Conservation (phyloP, 2,329 filamentous ascomycete genomes). For the Colletotrichum musicola region DNA sequence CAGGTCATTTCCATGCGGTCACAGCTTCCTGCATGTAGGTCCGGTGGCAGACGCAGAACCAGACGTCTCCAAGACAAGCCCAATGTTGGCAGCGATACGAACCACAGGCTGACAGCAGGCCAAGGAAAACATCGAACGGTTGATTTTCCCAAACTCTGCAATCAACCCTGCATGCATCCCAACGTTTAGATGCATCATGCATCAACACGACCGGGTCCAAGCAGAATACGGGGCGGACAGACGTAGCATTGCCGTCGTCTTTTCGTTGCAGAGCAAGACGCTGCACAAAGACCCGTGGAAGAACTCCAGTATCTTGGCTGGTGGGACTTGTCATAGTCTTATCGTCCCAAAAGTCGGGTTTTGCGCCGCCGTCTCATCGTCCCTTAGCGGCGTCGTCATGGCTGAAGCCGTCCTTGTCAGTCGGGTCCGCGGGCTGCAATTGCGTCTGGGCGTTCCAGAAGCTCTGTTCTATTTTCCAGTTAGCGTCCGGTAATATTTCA, state of each 20-base stretch:
- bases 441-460: conserved; percentile 17
- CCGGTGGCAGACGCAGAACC: background rate
- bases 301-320: background rate
- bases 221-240: conserved; percentile 1
- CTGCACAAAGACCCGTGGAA: conserved; percentile 9
- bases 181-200: background rate
- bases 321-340: conserved; percentile 2
- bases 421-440: conserved; percentile 2
- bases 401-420: conserved; percentile 25
- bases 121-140: background rate
- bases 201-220: background rate
- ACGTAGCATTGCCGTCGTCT: background rate
- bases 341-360: conserved; percentile 3
- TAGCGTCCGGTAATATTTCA: conserved; percentile 6
- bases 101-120: background rate
- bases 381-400: conserved; percentile 23
- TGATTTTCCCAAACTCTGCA: background rate
- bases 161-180: conserved; percentile 1
- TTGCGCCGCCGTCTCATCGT: conserved; percentile 32
- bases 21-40: background rate
- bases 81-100: background rate
- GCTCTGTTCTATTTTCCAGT: background rate
- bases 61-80: background rate
- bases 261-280: background rate
- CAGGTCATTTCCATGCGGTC: background rate